Percentiles rank a stretch among this genome's conserved stretches.
Conservation (phyloP, 2,329 filamentous ascomycete species). For the Xylariaceae sp. region DNA sequence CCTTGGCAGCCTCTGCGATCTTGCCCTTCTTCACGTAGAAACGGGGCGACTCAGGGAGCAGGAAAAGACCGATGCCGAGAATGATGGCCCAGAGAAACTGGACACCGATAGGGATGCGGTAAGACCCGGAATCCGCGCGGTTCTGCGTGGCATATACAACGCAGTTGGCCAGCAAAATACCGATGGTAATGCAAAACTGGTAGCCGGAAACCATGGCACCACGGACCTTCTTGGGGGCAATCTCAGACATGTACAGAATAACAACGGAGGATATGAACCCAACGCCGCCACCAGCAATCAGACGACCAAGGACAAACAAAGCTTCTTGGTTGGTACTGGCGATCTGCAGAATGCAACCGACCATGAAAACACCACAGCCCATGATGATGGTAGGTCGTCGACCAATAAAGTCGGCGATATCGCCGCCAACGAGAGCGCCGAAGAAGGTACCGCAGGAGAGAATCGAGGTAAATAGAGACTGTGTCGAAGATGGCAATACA, state of each 20-base stretch:
- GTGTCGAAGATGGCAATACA: constrained; percentile 40
- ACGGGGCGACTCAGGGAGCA: constrained; percentile 62
- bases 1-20: constrained; percentile 53
- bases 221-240: constrained; percentile 58
- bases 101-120: constrained; percentile 66
- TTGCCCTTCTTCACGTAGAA: constrained; percentile 66
- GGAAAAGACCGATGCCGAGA: constrained; percentile 32
- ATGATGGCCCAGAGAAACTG: constrained; percentile 53
- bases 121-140: constrained; percentile 55
- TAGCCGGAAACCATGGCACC: constrained; percentile 71
- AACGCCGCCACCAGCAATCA: constrained; percentile 61
- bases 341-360: constrained; percentile 57
- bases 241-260: constrained; percentile 67
- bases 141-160: constrained; percentile 63
- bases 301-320: constrained; percentile 58
- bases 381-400: constrained; percentile 54
- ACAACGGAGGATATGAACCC: constrained; percentile 66
- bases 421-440: constrained; percentile 60
- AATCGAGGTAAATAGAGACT: constrained; percentile 63
- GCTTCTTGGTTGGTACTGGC: constrained; percentile 45
- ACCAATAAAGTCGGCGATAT: constrained; percentile 61
- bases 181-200: constrained; percentile 74
- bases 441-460: constrained; percentile 63
- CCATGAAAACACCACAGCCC: constrained; percentile 56
- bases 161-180: constrained; percentile 64